phyloP scores from a whole-genome alignment of 495 filamentous ascomycete species.

The Aspergillus steynii region DNA sequence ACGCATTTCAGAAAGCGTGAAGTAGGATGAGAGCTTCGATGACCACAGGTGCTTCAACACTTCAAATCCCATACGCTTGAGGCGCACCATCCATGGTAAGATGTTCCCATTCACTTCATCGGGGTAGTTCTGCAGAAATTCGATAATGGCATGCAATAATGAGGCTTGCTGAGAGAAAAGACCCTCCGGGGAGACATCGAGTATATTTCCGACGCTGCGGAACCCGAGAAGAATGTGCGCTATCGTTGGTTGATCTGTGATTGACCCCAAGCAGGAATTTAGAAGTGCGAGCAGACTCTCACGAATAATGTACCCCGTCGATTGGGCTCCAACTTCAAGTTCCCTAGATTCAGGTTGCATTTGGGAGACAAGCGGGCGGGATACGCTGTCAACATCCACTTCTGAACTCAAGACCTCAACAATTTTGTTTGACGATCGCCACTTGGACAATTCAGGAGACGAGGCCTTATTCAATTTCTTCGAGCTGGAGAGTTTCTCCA shows the following conservation, averaged over 20 bases:
- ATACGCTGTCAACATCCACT: constrained; percentile 67
- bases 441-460: constrained; percentile 43
- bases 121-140: constrained; percentile 62
- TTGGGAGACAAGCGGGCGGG: constrained; percentile 63
- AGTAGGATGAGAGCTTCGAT: constrained; percentile 72
- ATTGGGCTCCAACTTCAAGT: constrained; percentile 58
- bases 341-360: constrained; percentile 64
- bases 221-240: constrained; percentile 93
- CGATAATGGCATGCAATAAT: constrained; percentile 78
- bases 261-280: constrained; percentile 69
- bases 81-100: constrained; percentile 65
- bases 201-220: constrained; percentile 61
- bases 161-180: constrained; percentile 67
- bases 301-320: constrained; percentile 73
- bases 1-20: constrained; percentile 76
- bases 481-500: constrained; percentile 84
- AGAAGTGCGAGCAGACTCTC: constrained; percentile 78
- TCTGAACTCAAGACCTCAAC: constrained; percentile 74
- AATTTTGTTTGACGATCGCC: constrained; percentile 70
- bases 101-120: constrained; percentile 60
- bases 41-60: constrained; percentile 80
- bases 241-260: constrained; percentile 72
- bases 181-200: constrained; percentile 63
- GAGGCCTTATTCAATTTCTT: constrained; percentile 64
- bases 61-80: constrained; percentile 75